phyloP scores from a whole-genome alignment of 257 asterid genomes.

The Lycium ferocissimum region DNA sequence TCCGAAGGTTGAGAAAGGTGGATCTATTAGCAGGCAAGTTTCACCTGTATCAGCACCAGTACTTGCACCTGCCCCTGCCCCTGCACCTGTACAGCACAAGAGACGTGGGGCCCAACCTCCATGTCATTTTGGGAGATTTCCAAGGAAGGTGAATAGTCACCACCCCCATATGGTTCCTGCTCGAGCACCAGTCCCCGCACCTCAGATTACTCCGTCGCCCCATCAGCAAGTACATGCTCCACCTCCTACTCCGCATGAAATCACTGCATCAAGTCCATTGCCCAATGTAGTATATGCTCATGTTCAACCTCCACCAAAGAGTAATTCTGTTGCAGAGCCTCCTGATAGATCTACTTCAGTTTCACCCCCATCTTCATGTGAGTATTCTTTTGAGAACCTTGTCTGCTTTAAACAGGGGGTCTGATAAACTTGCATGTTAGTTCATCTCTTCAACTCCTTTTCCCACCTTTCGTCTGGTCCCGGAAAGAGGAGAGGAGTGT shows the following conservation, averaged over 20 bases:
- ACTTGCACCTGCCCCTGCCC: slow-evolving; percentile 53
- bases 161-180: slow-evolving; percentile 56
- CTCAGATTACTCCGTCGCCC: slow-evolving; percentile 53
- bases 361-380: slow-evolving; percentile 77
- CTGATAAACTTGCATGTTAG: neutral
- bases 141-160: slow-evolving; percentile 52
- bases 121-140: slow-evolving; percentile 62
- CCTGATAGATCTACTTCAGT: slow-evolving; percentile 51
- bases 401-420: neutral
- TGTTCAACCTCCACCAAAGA: slow-evolving; percentile 61
- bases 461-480: neutral
- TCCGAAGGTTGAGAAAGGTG: slow-evolving; percentile 46
- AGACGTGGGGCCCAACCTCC: slow-evolving; percentile 59
- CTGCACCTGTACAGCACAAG: slow-evolving; percentile 42
- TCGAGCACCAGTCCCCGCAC: slow-evolving; percentile 61
- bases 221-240: slow-evolving; percentile 42
- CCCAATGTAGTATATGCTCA: slow-evolving; percentile 58
- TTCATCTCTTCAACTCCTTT: neutral
- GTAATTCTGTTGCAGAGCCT: slow-evolving; percentile 53
- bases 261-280: slow-evolving; percentile 59
- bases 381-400: slow-evolving; percentile 43
- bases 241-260: slow-evolving; percentile 45
- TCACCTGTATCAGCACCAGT: slow-evolving; percentile 50
- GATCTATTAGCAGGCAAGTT: slow-evolving; percentile 41
- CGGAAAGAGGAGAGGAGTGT: neutral